Base-by-base conservation (phyloP, 2,329 filamentous ascomycete species). In the Fusarium graminum region DNA sequence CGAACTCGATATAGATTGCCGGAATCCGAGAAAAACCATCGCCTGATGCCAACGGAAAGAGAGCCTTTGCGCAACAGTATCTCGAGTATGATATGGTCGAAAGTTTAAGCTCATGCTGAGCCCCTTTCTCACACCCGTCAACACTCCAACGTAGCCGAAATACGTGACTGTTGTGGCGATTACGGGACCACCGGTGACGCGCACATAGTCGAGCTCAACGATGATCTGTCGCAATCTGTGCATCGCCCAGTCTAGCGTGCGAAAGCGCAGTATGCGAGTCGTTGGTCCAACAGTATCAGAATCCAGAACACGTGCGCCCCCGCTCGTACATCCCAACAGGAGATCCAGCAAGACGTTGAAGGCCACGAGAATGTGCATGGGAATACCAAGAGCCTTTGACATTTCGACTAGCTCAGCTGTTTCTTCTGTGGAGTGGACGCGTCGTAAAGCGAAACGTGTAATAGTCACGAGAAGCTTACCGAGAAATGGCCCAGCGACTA, bases 301-400 rank as follows among this genome's bases (percentile, higher is more conserved):
- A 16, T 68, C 58, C 0, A 73, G 2, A 0, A 72, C 66, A 2
- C 75, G 68, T 1, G 72, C 74, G 1, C 77, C 78, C 5, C 78
- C 78, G 43, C 86, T 89, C 2, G 88, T 90, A 72, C 89, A 91
- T 4, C 88, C 88, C 76, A 91, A 83, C 34, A 91, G 78, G 7
- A 86, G 76, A 68, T 91, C 89, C 2, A 91, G 78, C 3, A 90
- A 75, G 3, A 86, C 85, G 67, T 91, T 91, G 67, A 89, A 82
- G 4, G 83, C 83, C 4, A 91, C 82, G 0, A 91, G 78, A 1
- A 90, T 75, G 65, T 88, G 86, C 73, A 90, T 78, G 2, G 84
- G 79, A 5, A 90, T 78, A 0, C 80, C 82, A 0, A 81, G 81
- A 4, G 75, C 79, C 26, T 77, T 73, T 26, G 82, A 80, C 34